Conservation (phyloP, 495 filamentous ascomycete species). For the Schizothecium vesticola region DNA sequence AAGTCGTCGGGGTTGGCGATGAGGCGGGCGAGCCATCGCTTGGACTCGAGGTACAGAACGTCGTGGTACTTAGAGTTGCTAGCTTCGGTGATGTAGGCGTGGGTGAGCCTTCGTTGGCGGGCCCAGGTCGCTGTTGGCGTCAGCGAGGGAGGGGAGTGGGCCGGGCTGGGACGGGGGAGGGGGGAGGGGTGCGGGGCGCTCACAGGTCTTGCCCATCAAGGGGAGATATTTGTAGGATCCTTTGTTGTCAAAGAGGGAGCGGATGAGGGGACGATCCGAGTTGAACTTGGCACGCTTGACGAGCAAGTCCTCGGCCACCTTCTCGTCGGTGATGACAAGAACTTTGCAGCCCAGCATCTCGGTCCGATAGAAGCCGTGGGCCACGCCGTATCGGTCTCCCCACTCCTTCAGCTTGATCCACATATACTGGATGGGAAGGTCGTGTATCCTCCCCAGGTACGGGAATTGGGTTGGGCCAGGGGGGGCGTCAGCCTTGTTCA, state of each 20-base stretch:
- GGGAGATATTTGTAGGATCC: constrained; percentile 34
- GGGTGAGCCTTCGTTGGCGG: constrained; percentile 34
- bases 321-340: constrained; percentile 48
- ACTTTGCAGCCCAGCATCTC: constrained; percentile 44
- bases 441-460: constrained; percentile 42
- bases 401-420: constrained; percentile 51
- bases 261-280: constrained; percentile 40
- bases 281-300: constrained; percentile 44
- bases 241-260: constrained; percentile 40
- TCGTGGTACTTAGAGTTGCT: constrained; percentile 34
- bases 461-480: constrained; percentile 38
- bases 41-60: constrained; percentile 35
- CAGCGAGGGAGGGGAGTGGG: not conserved
- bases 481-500: constrained; percentile 28
- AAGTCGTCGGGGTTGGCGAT: constrained; percentile 36
- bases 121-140: constrained; percentile 34
- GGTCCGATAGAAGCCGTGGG: constrained; percentile 40
- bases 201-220: constrained; percentile 39
- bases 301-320: constrained; percentile 48
- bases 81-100: constrained; percentile 36
- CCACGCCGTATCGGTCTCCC: constrained; percentile 40
- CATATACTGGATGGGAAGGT: constrained; percentile 42
- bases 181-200: constrained; percentile 1
- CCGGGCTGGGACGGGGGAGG: not conserved
- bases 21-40: constrained; percentile 36